These are phyloP conservation scores for Colletotrichum acutatum DNA, from an alignment of 2,329 filamentous ascomycete species.

Conservation along the genomic window DNA sequence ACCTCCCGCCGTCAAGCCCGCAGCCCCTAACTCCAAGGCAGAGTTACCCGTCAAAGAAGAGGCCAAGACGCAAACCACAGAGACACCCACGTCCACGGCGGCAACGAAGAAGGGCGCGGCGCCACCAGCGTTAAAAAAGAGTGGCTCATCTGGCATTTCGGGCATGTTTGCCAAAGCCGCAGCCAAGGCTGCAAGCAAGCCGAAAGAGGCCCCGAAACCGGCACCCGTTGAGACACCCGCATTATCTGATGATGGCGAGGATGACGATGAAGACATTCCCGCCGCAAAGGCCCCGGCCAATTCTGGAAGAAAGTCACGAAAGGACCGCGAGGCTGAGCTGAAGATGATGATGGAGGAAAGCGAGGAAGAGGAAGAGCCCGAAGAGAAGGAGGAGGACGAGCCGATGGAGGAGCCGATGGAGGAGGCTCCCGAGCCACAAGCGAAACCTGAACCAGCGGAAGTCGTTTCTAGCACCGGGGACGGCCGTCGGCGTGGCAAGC, in stretches of 20 bases:
- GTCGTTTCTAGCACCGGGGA: constrained; percentile 62
- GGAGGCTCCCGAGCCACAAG: constrained; percentile 49
- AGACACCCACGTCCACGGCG: constrained; percentile 48
- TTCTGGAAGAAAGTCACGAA: constrained; percentile 55
- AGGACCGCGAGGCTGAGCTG: constrained; percentile 74
- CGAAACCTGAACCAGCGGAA: constrained; percentile 58
- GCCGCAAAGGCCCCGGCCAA: constrained; percentile 48
- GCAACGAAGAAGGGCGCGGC: constrained; percentile 51
- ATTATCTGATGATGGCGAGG: constrained; percentile 62
- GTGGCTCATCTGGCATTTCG: constrained; percentile 72
- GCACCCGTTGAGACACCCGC: constrained; percentile 43
- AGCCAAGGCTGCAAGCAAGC: constrained; percentile 40
- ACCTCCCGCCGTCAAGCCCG: constrained; percentile 34
- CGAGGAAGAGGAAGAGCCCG: constrained; percentile 70
- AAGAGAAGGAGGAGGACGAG: constrained; percentile 61
- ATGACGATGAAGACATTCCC: constrained; percentile 64
- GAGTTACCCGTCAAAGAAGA: constrained; percentile 47
- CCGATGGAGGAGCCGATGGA: constrained; percentile 53
- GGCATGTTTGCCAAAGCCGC: constrained; percentile 79
- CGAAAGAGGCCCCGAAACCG: constrained; percentile 20
- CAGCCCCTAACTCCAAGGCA: constrained; percentile 37
- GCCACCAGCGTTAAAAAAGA: constrained; percentile 62
- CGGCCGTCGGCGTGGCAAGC: constrained; percentile 79
- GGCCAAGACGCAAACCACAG: constrained; percentile 51
- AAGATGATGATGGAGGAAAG: constrained; percentile 81